Conservation (phyloP, 352 stramenopile genomes). For the Peronospora destructor region DNA sequence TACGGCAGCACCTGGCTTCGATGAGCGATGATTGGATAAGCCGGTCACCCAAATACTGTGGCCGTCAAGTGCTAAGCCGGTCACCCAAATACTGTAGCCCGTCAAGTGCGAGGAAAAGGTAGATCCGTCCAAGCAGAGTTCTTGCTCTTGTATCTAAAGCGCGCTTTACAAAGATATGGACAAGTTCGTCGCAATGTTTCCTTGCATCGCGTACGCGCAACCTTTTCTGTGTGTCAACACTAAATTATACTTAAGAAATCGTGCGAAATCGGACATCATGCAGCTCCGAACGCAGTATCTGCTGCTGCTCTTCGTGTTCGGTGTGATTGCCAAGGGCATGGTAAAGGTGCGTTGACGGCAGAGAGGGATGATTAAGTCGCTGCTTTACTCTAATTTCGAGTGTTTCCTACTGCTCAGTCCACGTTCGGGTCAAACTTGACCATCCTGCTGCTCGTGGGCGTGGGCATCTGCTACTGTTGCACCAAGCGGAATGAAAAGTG, state of each 20-base stretch:
- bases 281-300: conserved; percentile 57
- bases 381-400: background rate
- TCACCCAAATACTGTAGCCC: too few species aligned
- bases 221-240: background rate
- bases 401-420: conserved; percentile 31
- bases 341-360: conserved; percentile 42
- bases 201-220: too few species aligned
- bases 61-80: too few species aligned
- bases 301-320: conserved; percentile 65
- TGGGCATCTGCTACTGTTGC: conserved; percentile 62
- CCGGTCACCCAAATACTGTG: too few species aligned
- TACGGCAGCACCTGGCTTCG: too few species aligned
- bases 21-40: too few species aligned
- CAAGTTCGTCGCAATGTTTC: too few species aligned
- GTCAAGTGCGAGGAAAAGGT: too few species aligned
- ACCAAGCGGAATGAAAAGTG: conserved; percentile 46
- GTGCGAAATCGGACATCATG: background rate
- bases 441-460: conserved; percentile 50
- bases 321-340: conserved; percentile 51
- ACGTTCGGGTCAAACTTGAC: conserved; percentile 56
- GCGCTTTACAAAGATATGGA: too few species aligned
- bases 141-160: too few species aligned
- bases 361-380: background rate
- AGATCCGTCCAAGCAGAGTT: too few species aligned
- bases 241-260: background rate